Percentiles rank a stretch among this genome's conserved stretches.
phyloP scores from a whole-genome alignment of 2,329 filamentous ascomycete species.

The Fusarium anthophilum region DNA sequence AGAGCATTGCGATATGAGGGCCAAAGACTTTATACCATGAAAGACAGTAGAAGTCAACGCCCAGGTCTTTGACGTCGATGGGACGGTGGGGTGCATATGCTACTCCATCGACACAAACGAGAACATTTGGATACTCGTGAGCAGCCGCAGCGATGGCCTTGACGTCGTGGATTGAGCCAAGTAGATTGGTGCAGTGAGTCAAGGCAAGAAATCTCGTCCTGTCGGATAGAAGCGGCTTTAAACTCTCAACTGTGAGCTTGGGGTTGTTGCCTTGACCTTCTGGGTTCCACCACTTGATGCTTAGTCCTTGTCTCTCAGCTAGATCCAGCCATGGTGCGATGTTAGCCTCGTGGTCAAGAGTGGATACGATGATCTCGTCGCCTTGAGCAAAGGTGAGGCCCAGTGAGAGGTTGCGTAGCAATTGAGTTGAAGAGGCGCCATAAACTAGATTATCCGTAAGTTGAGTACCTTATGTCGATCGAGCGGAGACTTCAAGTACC shows the following conservation, averaged over 20 bases:
- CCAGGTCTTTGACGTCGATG: slow-evolving; percentile 74
- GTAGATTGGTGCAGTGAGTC: slow-evolving; percentile 78
- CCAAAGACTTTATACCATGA: slow-evolving; percentile 87
- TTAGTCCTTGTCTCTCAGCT: slow-evolving; percentile 66
- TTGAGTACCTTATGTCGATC: fast-evolving
- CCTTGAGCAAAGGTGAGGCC: slow-evolving; percentile 62
- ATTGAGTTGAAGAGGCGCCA: slow-evolving; percentile 78
- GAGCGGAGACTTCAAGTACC: slow-evolving; percentile 48
- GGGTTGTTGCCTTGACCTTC: slow-evolving; percentile 52
- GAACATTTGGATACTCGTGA: slow-evolving; percentile 55
- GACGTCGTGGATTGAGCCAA: slow-evolving; percentile 75
- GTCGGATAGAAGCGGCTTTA: slow-evolving; percentile 66
- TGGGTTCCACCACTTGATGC: slow-evolving; percentile 1
- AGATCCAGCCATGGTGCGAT: slow-evolving; percentile 78
- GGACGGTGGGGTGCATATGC: slow-evolving; percentile 78
- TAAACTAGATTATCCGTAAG: slow-evolving; percentile 48
- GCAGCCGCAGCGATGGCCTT: slow-evolving; percentile 63
- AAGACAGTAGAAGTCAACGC: slow-evolving; percentile 81
- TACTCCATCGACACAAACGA: slow-evolving; percentile 79
- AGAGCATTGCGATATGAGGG: slow-evolving; percentile 77
- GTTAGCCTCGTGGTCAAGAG: slow-evolving; percentile 81
- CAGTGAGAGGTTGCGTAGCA: slow-evolving; percentile 75
- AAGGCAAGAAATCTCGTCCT: slow-evolving; percentile 76
- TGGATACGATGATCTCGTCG: slow-evolving; percentile 75
- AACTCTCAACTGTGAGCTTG: slow-evolving; percentile 64